Evolutionary conservation across 2,329 filamentous ascomycete species (phyloP), one percentile per base, ranked within the genome.

Genomic region (Diplodia mutila): DNA sequence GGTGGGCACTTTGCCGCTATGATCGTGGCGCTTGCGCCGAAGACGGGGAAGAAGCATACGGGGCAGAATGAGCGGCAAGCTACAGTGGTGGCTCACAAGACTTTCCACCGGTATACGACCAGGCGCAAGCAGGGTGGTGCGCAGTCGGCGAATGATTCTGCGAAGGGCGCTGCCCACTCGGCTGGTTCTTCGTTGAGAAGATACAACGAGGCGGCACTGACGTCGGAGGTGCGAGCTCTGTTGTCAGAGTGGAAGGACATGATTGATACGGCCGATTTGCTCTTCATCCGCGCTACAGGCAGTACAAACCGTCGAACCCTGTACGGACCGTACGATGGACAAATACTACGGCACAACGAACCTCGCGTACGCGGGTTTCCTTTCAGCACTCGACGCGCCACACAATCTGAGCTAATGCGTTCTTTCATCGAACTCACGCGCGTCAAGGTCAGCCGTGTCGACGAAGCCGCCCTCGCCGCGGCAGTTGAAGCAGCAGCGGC

Each of bases 1-100:
- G 95, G 95, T 69, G 95, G 95, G 0, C 95, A 99, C 77, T 99
- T 99, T 76, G 95, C 95, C 0, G 95, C 92, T 61, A 98, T 98
- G 94, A 85, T 98, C 12, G 91, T 99, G 12, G 93, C 93, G 0
- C 85, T 98, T 4, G 89, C 92, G 0, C 94, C 95, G 0, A 91
- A 93, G 70, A 83, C 91, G 65, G 87, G 88, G 46, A 94, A 92
- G 76, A 87, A 88, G 64, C 83, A 84, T 3, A 83, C 86, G 14
- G 91, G 91, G 0, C 85, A 90, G 1, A 87, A 97, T 75, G 93
- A 96, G 71, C 86, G 92, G 65, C 91, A 97, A 74, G 93, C 94
- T 6, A 91, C 90, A 0, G 92, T 98, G 0, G 85, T 97, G 53
- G 94, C 93, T 0, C 94, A 98, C 80, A 99, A 99, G 82, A 97